Base-by-base conservation (phyloP, 1,139 yeast genomes). In the Arxiozyma slooffiae region DNA sequence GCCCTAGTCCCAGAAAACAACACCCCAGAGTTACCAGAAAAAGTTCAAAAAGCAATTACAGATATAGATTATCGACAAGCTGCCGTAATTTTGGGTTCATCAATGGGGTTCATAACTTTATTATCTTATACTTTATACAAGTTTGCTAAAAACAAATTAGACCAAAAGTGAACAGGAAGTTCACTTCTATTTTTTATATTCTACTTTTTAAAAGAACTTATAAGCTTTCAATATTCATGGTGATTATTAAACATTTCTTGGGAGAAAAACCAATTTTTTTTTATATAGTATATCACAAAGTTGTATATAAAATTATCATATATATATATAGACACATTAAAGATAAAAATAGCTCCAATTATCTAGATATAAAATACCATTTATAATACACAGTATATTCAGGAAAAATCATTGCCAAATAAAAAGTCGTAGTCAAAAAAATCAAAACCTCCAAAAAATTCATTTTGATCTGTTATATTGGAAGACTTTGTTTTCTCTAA, bases 21-120 rank as follows among this genome's bases (percentile, higher is more conserved):
- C 4, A 90, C 97, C 0, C 95, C 97, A 0, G 85, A 87, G 0
- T 71, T 86, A 30, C 90, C 84, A 46, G 81, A 81, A 2, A 92
- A 52, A 38, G 38, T 40, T 11, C 48, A 84, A 47, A 80, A 80
- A 0, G 80, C 81, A 37, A 67, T 72, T 2, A 71, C 73, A 57
- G 62, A 68, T 62, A 72, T 74, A 58, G 64, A 79, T 57, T 60
- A 67, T 59, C 51, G 67, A 39, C 68, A 71, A 37, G 63, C 69
- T 57, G 76, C 72, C 67, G 76, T 82, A 14, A 71, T 83, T 60
- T 81, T 83, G 1, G 83, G 86, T 1, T 78, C 88, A 0, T 85
- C 88, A 0, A 69, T 84, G 16, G 79, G 85, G 0, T 78, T 85
- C 38, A 48, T 64, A 6, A 54, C 67, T 1, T 48, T 64, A 11